Percentiles rank a stretch among this genome's conserved stretches.
Conservation (phyloP, 2,329 filamentous ascomycete species). For the Coniochaeta sp. region DNA sequence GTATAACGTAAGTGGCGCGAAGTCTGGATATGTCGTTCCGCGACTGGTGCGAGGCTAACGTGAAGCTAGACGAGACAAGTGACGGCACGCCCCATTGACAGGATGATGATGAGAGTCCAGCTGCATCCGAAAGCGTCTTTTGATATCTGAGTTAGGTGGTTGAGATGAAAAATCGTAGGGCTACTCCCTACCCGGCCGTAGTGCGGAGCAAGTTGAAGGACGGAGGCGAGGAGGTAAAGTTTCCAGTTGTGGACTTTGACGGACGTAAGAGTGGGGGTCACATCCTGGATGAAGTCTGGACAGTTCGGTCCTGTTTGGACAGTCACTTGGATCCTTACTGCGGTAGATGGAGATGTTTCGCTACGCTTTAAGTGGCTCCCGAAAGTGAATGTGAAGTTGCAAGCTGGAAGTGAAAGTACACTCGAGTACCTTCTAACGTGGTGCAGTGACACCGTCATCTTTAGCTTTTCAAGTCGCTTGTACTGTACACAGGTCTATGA, state of each 20-base stretch:
- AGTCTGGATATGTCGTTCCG: background rate
- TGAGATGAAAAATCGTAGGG: background rate
- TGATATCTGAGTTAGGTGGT: background rate
- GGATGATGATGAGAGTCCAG: constrained; percentile 17
- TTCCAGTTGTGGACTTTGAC: background rate
- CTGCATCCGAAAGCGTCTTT: constrained; percentile 8
- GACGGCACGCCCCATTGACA: constrained; percentile 20
- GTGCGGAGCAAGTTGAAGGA: background rate
- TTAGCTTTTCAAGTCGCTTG: too few relatives aligned
- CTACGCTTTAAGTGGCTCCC: too few relatives aligned
- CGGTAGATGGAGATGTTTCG: too few relatives aligned
- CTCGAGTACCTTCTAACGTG: too few relatives aligned
- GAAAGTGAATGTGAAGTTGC: too few relatives aligned
- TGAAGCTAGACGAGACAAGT: constrained; percentile 14
- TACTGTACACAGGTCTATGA: too few relatives aligned
- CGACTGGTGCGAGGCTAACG: background rate
- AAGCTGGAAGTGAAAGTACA: too few relatives aligned
- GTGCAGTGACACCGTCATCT: too few relatives aligned
- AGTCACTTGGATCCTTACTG: background rate
- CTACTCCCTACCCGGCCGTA: background rate
- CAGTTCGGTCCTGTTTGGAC: background rate
- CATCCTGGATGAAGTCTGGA: background rate
- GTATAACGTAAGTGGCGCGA: constrained; percentile 17
- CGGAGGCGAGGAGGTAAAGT: background rate
- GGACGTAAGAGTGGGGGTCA: background rate